phyloP scores from a whole-genome alignment of 192 early-diverging fungal genomes.

The Chytriomyces sp. region DNA sequence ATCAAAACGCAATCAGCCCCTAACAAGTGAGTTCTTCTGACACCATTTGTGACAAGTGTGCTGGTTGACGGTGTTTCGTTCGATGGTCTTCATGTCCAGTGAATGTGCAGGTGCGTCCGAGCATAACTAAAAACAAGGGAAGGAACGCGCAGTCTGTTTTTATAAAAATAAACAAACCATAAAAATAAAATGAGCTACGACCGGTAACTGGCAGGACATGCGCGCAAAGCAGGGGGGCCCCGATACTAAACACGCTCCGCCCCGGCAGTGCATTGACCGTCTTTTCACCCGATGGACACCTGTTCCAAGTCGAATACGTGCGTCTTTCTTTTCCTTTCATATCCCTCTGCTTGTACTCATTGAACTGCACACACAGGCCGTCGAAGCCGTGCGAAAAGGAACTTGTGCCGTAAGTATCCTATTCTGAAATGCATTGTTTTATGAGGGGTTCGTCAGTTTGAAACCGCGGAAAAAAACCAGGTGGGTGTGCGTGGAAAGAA shows the following conservation, averaged over 20 bases:
- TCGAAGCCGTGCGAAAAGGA: slow-evolving; percentile 96
- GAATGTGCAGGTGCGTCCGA: background rate
- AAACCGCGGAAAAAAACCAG: slow-evolving; percentile 53
- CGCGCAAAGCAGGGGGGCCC: background rate
- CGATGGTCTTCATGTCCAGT: background rate
- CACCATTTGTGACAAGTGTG: background rate
- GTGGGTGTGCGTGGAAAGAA: slow-evolving; percentile 94
- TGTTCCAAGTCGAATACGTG: slow-evolving; percentile 99
- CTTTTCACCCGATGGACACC: slow-evolving; percentile 97
- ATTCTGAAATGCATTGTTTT: background rate
- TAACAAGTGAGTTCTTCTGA: background rate
- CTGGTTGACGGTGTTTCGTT: background rate
- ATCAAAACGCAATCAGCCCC: background rate
- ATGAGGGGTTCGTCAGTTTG: slow-evolving; percentile 6
- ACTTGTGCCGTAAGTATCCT: slow-evolving; percentile 87
- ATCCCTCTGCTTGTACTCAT: background rate
- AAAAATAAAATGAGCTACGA: slow-evolving; percentile 29
- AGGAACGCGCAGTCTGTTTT: background rate
- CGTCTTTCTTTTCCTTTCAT: background rate
- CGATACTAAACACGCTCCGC: background rate
- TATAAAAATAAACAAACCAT: background rate
- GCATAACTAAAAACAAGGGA: background rate
- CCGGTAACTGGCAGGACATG: background rate
- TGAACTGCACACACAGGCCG: slow-evolving; percentile 58
- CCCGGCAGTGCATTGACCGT: slow-evolving; percentile 80